A percentile compares a stretch with the other conserved stretches of the same genome.
phyloP scores from a whole-genome alignment of 2,329 filamentous ascomycete genomes.

The Ophiocordyceps sinensis region DNA sequence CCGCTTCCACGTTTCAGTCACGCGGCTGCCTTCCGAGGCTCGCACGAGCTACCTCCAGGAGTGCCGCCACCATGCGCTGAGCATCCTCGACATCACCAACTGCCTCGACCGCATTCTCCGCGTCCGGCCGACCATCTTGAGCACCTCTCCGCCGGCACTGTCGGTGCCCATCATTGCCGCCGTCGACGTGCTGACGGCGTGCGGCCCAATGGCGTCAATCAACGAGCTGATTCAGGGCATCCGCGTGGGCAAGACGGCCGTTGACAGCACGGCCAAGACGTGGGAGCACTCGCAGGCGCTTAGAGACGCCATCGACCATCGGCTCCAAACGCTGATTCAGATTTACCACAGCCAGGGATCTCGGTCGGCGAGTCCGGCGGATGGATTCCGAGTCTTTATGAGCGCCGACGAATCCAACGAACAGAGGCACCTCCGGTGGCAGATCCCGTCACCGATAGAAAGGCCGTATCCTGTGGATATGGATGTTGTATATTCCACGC shows the following conservation, averaged over 20 bases:
- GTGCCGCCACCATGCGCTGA: constrained; percentile 36
- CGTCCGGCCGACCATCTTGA: constrained; percentile 14
- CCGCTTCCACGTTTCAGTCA: constrained; percentile 34
- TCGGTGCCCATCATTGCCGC: constrained; percentile 49
- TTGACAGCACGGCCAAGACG: constrained; percentile 40
- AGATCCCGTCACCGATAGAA: constrained; percentile 20
- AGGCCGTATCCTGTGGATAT: constrained; percentile 20
- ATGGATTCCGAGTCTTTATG: constrained; percentile 17
- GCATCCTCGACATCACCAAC: constrained; percentile 33
- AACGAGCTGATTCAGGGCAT: constrained; percentile 38
- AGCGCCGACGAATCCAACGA: constrained; percentile 12
- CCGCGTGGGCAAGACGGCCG: constrained; percentile 32
- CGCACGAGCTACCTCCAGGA: constrained; percentile 30
- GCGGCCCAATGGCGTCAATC: constrained; percentile 36
- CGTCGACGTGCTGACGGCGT: constrained; percentile 51
- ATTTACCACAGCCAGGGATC: constrained; percentile 17
- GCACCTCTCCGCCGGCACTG: constrained; percentile 43
- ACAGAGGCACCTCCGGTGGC: constrained; percentile 17
- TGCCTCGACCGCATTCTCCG: constrained; percentile 23
- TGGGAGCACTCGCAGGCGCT: constrained; percentile 46
- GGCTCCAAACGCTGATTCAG: constrained; percentile 18
- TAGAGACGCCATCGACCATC: constrained; percentile 28
- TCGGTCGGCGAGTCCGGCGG: constrained; percentile 11
- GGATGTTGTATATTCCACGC: constrained; percentile 20
- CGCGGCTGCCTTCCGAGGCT: constrained; percentile 22